Percentiles rank a stretch among this genome's conserved stretches.
These are phyloP conservation scores for Phytopythium litorale DNA, from an alignment of 352 stramenopile species.

Conservation along the genomic window DNA sequence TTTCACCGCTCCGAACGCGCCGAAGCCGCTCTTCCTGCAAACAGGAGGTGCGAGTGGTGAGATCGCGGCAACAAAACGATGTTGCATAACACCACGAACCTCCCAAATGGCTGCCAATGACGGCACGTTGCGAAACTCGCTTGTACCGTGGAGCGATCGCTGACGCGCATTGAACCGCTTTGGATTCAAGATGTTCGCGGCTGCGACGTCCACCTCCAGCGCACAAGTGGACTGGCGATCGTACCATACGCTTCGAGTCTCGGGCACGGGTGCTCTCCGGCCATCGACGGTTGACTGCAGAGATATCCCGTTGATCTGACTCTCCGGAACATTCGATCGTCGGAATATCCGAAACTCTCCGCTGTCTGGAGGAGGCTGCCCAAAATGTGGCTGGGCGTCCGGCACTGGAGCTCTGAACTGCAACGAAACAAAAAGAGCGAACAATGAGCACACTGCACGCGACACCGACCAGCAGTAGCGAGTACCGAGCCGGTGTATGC, in stretches of 20 bases:
- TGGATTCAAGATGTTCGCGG: constrained; percentile 66
- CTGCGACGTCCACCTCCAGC: constrained; percentile 68
- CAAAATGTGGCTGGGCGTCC: constrained; percentile 46
- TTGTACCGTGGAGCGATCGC: constrained; percentile 27
- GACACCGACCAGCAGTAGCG: background rate
- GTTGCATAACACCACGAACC: constrained; percentile 19
- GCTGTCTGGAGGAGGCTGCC: background rate
- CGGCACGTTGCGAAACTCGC: constrained; percentile 60
- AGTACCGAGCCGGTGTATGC: background rate
- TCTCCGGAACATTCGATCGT: constrained; percentile 27
- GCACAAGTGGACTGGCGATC: constrained; percentile 66
- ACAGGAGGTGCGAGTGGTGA: background rate
- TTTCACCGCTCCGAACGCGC: constrained; percentile 45
- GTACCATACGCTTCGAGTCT: constrained; percentile 42
- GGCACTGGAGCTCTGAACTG: constrained; percentile 74
- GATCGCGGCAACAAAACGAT: background rate
- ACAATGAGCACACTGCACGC: background rate
- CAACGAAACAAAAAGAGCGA: background rate
- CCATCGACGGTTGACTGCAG: constrained; percentile 14
- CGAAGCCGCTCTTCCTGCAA: constrained; percentile 63
- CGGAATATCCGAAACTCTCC: constrained; percentile 27
- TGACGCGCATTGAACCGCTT: constrained; percentile 40
- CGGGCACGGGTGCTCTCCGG: constrained; percentile 27
- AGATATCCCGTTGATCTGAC: constrained; percentile 32
- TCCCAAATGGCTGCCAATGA: constrained; percentile 83